phyloP scores from a whole-genome alignment of 2,329 filamentous ascomycete genomes.

The Neonectria sp. region DNA sequence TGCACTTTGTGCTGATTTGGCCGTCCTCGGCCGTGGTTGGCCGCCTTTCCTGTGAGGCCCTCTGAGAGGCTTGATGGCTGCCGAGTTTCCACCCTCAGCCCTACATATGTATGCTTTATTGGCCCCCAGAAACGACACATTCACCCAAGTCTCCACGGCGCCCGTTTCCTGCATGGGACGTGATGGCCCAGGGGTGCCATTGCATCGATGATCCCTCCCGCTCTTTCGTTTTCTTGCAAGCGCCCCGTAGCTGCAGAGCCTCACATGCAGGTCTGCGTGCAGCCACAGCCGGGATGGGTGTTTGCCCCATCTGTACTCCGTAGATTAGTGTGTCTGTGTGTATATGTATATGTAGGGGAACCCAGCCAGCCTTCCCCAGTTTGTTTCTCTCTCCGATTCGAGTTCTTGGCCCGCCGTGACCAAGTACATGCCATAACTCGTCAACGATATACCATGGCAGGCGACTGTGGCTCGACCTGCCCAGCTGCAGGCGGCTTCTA shows the following conservation, averaged over 20 bases:
- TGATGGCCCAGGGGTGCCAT: constrained; percentile 33
- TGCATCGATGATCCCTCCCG: constrained; percentile 42
- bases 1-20: constrained; percentile 10
- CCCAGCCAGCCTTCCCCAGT: constrained; percentile 37
- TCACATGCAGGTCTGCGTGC: constrained; percentile 43
- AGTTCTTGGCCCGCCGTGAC: constrained; percentile 45
- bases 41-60: neutral
- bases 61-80: constrained; percentile 18
- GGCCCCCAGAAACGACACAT: constrained; percentile 16
- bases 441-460: constrained; percentile 51
- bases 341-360: constrained; percentile 45
- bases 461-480: constrained; percentile 54
- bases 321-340: constrained; percentile 18
- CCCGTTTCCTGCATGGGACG: constrained; percentile 33
- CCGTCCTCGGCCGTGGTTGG: constrained; percentile 32
- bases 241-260: constrained; percentile 44
- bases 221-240: constrained; percentile 29
- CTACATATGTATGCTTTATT: constrained; percentile 29
- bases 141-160: constrained; percentile 11
- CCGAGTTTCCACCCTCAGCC: constrained; percentile 37
- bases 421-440: constrained; percentile 35
- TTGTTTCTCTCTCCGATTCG: constrained; percentile 31
- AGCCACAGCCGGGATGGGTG: constrained; percentile 32
- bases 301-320: constrained; percentile 16
- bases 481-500: constrained; percentile 56